Base-by-base conservation (phyloP, 1,284 basidiomycete genomes). In the Cerioporus squamosus region DNA sequence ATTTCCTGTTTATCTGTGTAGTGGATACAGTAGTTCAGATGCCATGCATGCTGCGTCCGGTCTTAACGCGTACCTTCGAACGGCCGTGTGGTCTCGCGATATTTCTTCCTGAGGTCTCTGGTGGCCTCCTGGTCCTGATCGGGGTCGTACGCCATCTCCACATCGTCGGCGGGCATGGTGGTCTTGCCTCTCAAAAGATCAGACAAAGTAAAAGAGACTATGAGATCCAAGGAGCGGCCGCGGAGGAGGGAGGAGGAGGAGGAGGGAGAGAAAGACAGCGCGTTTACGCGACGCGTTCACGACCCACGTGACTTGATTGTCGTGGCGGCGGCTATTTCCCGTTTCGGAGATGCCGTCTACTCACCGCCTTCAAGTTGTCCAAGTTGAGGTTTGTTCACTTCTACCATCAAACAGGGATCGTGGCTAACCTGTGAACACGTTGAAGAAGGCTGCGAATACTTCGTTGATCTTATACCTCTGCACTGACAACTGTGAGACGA, bases 51-150 rank as follows among this genome's bases (percentile, higher is more conserved):
- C 17, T 0, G 8, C n/a, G 5, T 10, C n/a, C 15, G 10, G 22
- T 3, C 4, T 8, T 15, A 15, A n/a, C 4, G 31, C 74, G 53
- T 53, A 85, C 90, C 87, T 77, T 84, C 84, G 38, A 88, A 81
- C 59, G 77, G 77, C 63, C 82, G 85, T 44, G 84, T 79, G 51
- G 91, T 73, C 17, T 79, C 75, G 60, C 90, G 84, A 68, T 92
- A 93, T 60, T 83, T 77, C 68, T 86, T 85, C 45, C 92, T 79
- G 8, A 93, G 75, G 43, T 78, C 78, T 63, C 91, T 85, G 71
- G 89, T 87, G 70, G 90, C 85, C 55, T 88, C 86, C 2, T 84
- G 82, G 74, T 92, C 80, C 68, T 93, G 91, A 69, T 93, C 89
- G 15, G 91, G 91, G 68, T 93, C 90, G 66, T 91, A 93, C 1